Evolutionary conservation across 352 stramenopile species (phyloP).

Genomic region (Phytophthora hibernalis): DNA sequence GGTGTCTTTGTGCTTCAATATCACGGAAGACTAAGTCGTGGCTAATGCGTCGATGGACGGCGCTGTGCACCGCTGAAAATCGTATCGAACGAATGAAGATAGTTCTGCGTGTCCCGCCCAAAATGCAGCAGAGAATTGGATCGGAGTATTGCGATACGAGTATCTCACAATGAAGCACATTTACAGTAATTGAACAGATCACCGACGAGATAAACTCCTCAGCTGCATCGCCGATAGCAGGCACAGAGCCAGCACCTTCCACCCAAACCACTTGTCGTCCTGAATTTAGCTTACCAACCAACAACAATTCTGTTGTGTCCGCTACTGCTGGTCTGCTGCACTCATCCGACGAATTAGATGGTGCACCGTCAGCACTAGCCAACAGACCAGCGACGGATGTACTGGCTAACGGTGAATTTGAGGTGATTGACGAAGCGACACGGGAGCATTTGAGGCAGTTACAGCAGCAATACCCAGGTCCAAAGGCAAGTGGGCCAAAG

Average conservation of each 20-base stretch:
- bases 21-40: not conserved
- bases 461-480: not conserved
- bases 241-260: too few species aligned
- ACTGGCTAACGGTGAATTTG: not conserved
- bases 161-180: too few species aligned
- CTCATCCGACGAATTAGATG: too few species aligned
- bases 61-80: conserved; percentile 2
- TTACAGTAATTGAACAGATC: too few species aligned
- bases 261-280: too few species aligned
- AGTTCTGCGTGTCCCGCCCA: not conserved
- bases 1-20: not conserved
- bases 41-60: conserved; percentile 5
- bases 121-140: not conserved
- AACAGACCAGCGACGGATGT: too few species aligned
- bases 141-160: too few species aligned
- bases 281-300: too few species aligned
- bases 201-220: too few species aligned
- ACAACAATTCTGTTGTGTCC: too few species aligned
- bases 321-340: too few species aligned
- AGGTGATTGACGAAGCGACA: not conserved
- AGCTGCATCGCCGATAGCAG: too few species aligned
- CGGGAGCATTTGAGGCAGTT: not conserved
- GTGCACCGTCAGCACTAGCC: not conserved
- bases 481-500: not conserved
- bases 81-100: not conserved